Evolutionary conservation across 352 stramenopile species (phyloP), one percentile per base, ranked within the genome.

Genomic region (Blastocystis sp.): DNA sequence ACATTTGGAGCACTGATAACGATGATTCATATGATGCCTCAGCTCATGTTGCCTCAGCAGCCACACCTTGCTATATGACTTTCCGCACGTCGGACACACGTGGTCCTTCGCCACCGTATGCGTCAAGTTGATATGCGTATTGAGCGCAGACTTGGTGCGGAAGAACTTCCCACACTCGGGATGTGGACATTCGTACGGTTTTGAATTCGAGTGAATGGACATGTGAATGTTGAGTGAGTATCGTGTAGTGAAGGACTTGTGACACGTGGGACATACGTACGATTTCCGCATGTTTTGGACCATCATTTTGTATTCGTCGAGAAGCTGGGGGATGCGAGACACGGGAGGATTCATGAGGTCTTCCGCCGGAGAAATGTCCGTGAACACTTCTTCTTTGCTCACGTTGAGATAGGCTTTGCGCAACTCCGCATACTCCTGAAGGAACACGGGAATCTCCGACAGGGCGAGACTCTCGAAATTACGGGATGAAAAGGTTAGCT

Each of bases 181-280:
- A 40, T 81, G 69, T 0, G 69, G 69, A 24, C 69, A 81, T 44
- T 81, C 69, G 44, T 48, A 81, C 16, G 69, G 44, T 27, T 61
- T 63, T 21, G 32, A 36, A 3, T 81, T 44, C 1, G 44, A 64
- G 46, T 81, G 69, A 29, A 42, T 81, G 6, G 46, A 21, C 42
- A 81, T 81, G 40, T 81, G 69, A 40, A 42, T 32, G 27, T 81
- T 81, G 4, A 81, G 32, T 4, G 69, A 81, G 29, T 81, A 81
- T 8, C 69, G 69, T 9, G 69, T 63, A 46, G 40, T 81, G 36
- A 81, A 81, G 3, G 44, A 32, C 53, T 81, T 81, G 51, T 64
- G 53, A 42, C 69, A 81, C 9, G 69, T 81, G 4, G 69, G 42
- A 81, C 69, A 81, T 16, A 81, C 46, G 29, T 48, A 81, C 1